Percentiles rank a stretch among this genome's conserved stretches.
These are phyloP conservation scores for Rhizopus stolonifer DNA, from an alignment of 371 early-diverging fungal species.

Conservation along the genomic window DNA sequence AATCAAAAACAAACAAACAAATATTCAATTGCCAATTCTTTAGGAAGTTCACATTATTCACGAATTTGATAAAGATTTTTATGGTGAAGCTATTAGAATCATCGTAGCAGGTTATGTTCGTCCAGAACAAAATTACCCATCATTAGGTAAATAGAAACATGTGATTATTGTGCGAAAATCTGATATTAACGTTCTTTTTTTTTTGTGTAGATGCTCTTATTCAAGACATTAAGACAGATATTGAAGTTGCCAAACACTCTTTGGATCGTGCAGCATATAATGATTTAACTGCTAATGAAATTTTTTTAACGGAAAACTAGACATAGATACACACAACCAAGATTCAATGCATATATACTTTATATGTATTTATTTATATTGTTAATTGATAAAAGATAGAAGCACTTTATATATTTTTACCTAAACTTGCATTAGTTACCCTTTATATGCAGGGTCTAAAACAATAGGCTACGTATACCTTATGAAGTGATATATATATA, in stretches of 20 bases:
- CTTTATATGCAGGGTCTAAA: too few relatives aligned
- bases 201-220: background rate
- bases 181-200: too few relatives aligned
- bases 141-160: slow-evolving; percentile 63
- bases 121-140: slow-evolving; percentile 86
- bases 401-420: background rate
- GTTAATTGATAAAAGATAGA: too few relatives aligned
- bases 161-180: background rate
- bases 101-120: slow-evolving; percentile 91
- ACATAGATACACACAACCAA: background rate
- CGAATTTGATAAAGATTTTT: slow-evolving; percentile 85
- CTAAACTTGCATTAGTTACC: background rate
- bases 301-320: background rate
- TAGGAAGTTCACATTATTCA: slow-evolving; percentile 96
- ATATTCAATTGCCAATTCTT: background rate
- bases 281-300: background rate
- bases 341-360: too few relatives aligned
- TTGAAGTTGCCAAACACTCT: slow-evolving; percentile 75
- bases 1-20: background rate
- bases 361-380: too few relatives aligned
- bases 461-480: too few relatives aligned
- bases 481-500: too few relatives aligned
- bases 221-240: slow-evolving; percentile 89
- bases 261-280: slow-evolving; percentile 54
- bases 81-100: slow-evolving; percentile 80